phyloP scores from a whole-genome alignment of 208 protist species.

The Kentomonas sorsogonicus region DNA sequence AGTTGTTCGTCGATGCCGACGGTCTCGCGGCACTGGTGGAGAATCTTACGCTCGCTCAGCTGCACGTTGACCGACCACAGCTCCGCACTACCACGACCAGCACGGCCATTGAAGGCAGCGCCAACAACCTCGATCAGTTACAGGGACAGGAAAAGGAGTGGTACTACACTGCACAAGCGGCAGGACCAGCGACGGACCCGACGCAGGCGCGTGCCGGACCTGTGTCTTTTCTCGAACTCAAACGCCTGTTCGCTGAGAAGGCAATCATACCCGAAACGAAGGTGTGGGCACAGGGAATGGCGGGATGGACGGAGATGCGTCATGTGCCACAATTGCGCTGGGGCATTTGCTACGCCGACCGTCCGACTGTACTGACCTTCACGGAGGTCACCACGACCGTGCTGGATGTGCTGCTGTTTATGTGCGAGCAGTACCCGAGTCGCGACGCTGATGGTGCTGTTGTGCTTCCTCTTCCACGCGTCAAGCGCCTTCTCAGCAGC shows the following conservation, averaged over 20 bases:
- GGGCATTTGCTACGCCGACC: slow-evolving; percentile 57
- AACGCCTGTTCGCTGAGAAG: slow-evolving; percentile 40
- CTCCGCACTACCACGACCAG: slow-evolving; percentile 47
- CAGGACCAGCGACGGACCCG: slow-evolving; percentile 16
- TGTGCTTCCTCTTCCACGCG: slow-evolving; percentile 89
- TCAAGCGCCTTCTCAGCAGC: slow-evolving; percentile 85
- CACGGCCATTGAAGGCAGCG: slow-evolving; percentile 80
- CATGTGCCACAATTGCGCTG: slow-evolving; percentile 92
- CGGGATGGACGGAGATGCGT: slow-evolving; percentile 80
- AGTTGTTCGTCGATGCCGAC: slow-evolving; percentile 88
- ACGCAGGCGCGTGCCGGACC: slow-evolving; percentile 34
- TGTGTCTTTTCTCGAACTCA: slow-evolving; percentile 62
- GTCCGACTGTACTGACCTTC: slow-evolving; percentile 71
- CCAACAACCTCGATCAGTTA: slow-evolving; percentile 33
- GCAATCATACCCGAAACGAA: slow-evolving; percentile 64
- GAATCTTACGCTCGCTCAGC: slow-evolving; percentile 88
- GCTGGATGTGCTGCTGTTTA: slow-evolving; percentile 85
- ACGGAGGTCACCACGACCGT: slow-evolving; percentile 84
- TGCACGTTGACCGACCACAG: slow-evolving; percentile 88
- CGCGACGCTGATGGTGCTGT: slow-evolving; percentile 76
- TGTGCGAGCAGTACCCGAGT: slow-evolving; percentile 89
- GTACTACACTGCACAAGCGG: slow-evolving; percentile 59
- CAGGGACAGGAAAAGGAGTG: slow-evolving; percentile 87
- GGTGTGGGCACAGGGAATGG: slow-evolving; percentile 94
- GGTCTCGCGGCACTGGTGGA: slow-evolving; percentile 80